These are phyloP conservation scores for Ceratocystis cubensis DNA, from an alignment of 2,329 filamentous ascomycete species.

Conservation along the genomic window DNA sequence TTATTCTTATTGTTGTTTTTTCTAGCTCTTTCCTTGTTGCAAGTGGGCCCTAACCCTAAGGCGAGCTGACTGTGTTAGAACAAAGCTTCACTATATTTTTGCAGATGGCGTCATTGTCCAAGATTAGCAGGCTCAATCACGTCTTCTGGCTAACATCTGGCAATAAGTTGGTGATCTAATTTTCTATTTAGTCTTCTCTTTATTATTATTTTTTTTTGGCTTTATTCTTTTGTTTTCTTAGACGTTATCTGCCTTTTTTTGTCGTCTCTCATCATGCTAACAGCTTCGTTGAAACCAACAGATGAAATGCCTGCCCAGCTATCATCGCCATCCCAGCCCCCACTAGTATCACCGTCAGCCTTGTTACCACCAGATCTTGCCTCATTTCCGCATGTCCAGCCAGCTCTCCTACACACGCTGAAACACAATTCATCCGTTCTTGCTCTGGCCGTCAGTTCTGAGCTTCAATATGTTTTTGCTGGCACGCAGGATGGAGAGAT, in stretches of 20 bases:
- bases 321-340: not conserved
- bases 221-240: not conserved
- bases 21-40: not conserved
- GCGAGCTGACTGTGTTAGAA: not conserved
- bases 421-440: conserved; percentile 69
- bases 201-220: not conserved
- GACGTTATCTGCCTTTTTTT: not conserved
- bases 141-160: not conserved
- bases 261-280: not conserved
- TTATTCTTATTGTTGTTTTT: not conserved
- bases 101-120: conserved; percentile 12
- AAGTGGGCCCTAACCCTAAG: not conserved
- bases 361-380: conserved; percentile 4
- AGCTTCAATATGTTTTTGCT: conserved; percentile 71
- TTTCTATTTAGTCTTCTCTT: not conserved
- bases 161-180: not conserved
- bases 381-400: conserved; percentile 9
- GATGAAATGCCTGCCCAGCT: conserved; percentile 2
- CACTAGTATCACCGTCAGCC: not conserved
- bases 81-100: not conserved
- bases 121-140: not conserved
- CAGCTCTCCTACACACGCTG: conserved; percentile 55
- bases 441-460: conserved; percentile 65
- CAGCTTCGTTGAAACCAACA: conserved; percentile 3
- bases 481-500: conserved; percentile 92